Evolutionary conservation across 208 protist species (phyloP), one percentile per base, ranked within the genome.

Genomic region (Trypanosoma theileri): DNA sequence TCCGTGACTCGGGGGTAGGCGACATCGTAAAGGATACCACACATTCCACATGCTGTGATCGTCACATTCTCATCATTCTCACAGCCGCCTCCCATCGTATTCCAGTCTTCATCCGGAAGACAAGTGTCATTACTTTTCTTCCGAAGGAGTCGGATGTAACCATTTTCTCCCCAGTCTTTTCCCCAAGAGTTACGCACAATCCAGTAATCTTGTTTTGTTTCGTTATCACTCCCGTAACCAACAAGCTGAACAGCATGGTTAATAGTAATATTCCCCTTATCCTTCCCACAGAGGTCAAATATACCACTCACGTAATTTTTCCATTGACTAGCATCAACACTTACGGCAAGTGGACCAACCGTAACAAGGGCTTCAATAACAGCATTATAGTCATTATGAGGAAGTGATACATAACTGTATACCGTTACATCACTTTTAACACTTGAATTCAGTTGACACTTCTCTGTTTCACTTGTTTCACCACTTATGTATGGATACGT

Each of bases 181-280:
- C 86, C 87, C 88, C 91, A 97, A 3, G 85, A 93, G 71, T 97
- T 97, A 54, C 92, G 90, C 31, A 98, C 81, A 44, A 97, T 87
- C 90, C 91, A 98, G 77, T 97, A 96, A 59, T 89, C 77, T 62
- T 69, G 75, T 0, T 71, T 53, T 17, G 59, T 57, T 56, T 73
- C 60, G 24, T 79, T 53, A 31, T 91, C 81, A 16, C 75, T 78
- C 12, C 92, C 87, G 62, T 94, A 96, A n/a, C 92, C 92, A 11
- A 96, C 84, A 3, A 96, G 76, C 46, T 91, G 79, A 28, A 97
- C 92, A 21, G 84, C 93, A 68, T 97, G 93, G 66, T 97, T 89
- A 22, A 79, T 75, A 0, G 76, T 88, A 57, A 89, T 89, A 63
- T 89, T 92, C 24, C 74, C 16, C 17, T 77, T 63, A 42, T 54